phyloP scores from a whole-genome alignment of 148 eudicot genomes.

The Amaranthus hypochondriacus region DNA sequence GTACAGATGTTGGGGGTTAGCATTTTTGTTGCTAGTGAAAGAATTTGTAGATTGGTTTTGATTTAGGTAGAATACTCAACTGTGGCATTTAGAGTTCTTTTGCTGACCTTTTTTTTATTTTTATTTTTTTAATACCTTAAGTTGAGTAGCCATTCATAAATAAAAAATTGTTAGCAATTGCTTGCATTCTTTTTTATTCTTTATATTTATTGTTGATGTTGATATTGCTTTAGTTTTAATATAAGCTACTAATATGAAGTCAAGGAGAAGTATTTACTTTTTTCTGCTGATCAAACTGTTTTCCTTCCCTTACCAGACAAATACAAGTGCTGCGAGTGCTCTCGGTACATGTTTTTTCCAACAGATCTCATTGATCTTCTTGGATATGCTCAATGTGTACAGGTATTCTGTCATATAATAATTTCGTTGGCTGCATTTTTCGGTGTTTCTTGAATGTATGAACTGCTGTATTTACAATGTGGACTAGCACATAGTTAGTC shows the following conservation, averaged over 20 bases:
- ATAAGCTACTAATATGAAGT: background rate
- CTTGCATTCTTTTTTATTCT: background rate
- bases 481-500: slow-evolving; percentile 6
- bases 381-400: slow-evolving; percentile 99
- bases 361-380: slow-evolving; percentile 77
- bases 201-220: too few relatives aligned
- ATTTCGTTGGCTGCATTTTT: background rate
- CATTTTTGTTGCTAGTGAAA: background rate
- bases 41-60: background rate
- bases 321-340: slow-evolving; percentile 84
- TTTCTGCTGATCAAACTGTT: slow-evolving; percentile 3
- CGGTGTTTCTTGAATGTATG: background rate
- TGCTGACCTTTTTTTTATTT: background rate
- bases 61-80: background rate
- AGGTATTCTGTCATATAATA: slow-evolving; percentile 38
- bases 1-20: background rate
- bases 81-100: background rate
- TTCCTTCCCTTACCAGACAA: slow-evolving; percentile 55
- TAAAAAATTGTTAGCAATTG: background rate
- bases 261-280: background rate
- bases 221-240: background rate
- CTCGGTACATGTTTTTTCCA: slow-evolving; percentile 85
- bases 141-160: background rate
- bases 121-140: background rate
- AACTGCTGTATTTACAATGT: background rate